Conservation (phyloP, 768 basidiomycete species). For the Tulasnella sp. region DNA sequence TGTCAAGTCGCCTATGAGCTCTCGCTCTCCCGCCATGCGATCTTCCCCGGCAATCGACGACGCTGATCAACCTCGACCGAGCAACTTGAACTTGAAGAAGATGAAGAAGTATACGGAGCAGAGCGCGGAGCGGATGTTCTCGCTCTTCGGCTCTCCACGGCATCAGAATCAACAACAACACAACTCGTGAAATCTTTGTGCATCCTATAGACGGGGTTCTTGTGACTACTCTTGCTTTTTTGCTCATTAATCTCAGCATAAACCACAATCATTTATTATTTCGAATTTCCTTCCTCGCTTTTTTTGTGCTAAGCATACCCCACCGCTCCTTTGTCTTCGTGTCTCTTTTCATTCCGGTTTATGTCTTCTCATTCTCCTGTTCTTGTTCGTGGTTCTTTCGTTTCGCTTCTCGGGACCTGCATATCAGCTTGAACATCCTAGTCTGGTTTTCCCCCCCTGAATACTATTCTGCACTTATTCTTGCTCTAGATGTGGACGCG, state of each 20-base stretch:
- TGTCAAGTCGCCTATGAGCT: constrained; percentile 25
- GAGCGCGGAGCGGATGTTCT: constrained; percentile 45
- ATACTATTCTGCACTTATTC: neutral
- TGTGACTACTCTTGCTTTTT: neutral
- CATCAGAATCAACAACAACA: neutral
- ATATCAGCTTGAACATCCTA: neutral
- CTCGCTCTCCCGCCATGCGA: neutral
- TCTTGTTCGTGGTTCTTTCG: neutral
- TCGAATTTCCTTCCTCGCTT: neutral
- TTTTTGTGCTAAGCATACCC: neutral
- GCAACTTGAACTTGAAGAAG: constrained; percentile 70
- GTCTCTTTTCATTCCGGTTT: neutral
- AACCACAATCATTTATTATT: neutral
- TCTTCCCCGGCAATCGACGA: constrained; percentile 22
- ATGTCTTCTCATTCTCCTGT: neutral
- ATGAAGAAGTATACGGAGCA: constrained; percentile 46
- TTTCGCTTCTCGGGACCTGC: neutral
- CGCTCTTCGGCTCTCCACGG: constrained; percentile 65
- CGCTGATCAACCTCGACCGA: constrained; percentile 46
- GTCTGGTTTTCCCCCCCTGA: neutral
- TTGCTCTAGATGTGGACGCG: neutral
- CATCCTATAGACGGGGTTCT: neutral
- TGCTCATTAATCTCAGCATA: neutral
- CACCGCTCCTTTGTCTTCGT: neutral
- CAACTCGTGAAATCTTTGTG: neutral